Evolutionary conservation across 345 rosid species (phyloP).

Genomic region (Alliaria petiolata): DNA sequence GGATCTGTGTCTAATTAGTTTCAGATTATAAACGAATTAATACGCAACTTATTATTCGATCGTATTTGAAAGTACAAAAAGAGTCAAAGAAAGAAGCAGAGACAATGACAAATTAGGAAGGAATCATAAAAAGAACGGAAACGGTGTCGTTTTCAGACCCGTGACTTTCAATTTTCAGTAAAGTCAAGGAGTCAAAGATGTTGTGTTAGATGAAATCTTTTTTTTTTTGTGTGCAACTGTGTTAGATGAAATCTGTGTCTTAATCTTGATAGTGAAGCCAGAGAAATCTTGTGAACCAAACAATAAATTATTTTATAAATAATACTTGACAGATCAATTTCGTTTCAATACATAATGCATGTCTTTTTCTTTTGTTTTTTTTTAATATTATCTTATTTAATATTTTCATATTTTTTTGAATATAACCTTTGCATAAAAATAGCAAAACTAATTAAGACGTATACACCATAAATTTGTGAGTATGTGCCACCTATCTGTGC

Average conservation of each 20-base stretch:
- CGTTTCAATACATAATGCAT: slow-evolving; percentile 13
- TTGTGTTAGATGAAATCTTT: slow-evolving; percentile 22
- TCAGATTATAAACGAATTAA: neutral
- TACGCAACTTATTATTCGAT: neutral
- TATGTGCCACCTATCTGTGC: no score
- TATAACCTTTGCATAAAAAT: neutral
- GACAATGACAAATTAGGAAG: slow-evolving; percentile 11
- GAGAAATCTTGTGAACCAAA: slow-evolving; percentile 13
- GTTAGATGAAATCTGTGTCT: slow-evolving; percentile 22
- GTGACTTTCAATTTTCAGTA: slow-evolving; percentile 20
- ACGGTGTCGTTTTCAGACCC: slow-evolving; percentile 27
- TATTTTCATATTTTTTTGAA: neutral
- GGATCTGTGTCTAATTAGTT: slow-evolving; percentile 26
- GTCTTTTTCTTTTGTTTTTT: slow-evolving; percentile 6
- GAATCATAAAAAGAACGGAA: slow-evolving; percentile 14
- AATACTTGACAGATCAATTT: slow-evolving; percentile 3
- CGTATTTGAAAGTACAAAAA: neutral
- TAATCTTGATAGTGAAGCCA: slow-evolving; percentile 20
- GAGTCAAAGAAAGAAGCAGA: slow-evolving; percentile 8
- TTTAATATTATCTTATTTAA: neutral
- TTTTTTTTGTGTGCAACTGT: no score
- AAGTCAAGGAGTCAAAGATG: slow-evolving; percentile 19
- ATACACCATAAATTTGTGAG: neutral
- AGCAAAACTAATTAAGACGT: neutral
- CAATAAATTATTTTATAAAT: neutral